Evolutionary conservation across 1,284 basidiomycete genomes (phyloP).

Genomic region (Caloboletus inedulis): DNA sequence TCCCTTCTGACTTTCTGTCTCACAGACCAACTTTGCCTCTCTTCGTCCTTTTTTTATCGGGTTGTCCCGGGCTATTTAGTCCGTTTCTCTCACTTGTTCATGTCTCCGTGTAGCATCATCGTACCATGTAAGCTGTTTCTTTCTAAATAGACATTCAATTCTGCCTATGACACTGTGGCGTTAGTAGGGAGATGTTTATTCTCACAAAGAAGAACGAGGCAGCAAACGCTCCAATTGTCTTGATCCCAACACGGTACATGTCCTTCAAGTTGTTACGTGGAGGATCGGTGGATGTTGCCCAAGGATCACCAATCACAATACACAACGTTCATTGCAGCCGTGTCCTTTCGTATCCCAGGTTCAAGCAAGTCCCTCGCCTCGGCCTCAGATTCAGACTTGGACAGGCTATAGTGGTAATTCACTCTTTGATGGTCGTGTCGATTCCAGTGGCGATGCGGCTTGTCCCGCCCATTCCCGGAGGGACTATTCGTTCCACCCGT

Average conservation of each 20-base stretch:
- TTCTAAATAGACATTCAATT: too few relatives aligned
- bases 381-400: constrained; percentile 23
- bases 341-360: constrained; percentile 12
- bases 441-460: constrained; percentile 28
- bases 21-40: not conserved
- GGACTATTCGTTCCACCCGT: constrained; percentile 59
- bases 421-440: constrained; percentile 31
- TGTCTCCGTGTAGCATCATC: too few relatives aligned
- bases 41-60: not conserved
- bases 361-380: constrained; percentile 1
- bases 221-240: not conserved
- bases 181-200: constrained; percentile 10
- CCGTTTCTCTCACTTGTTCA: not conserved
- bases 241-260: constrained; percentile 2
- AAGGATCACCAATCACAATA: not conserved
- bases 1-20: not conserved
- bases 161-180: not conserved
- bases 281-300: constrained; percentile 6
- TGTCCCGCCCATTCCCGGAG: constrained; percentile 53
- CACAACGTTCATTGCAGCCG: not conserved
- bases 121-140: too few relatives aligned
- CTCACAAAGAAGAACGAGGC: constrained; percentile 19
- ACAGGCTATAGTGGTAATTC: constrained; percentile 32
- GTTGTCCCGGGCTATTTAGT: not conserved
- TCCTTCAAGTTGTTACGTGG: not conserved